Base-by-base conservation (phyloP, 179 eudicot species). In the Carnegiea gigantea region DNA sequence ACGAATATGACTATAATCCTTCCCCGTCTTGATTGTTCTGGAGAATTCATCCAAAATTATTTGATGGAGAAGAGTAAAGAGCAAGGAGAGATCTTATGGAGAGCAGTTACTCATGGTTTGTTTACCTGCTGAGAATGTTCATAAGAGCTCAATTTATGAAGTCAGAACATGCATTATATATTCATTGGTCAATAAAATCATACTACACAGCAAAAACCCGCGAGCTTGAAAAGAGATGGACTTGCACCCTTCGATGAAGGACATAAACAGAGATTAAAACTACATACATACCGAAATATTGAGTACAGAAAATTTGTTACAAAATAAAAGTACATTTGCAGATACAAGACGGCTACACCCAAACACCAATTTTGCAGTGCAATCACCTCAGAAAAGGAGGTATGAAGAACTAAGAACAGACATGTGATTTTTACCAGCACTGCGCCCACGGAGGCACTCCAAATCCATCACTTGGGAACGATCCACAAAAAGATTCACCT, bases 401-500 rank as follows among this genome's bases (percentile, higher is more conserved):
- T 85, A 89, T 72, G 97, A 87, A 43, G 91, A 88, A 64, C 92
- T 86, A 65, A 94, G 90, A 76, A 95, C 97, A 77, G 98, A 93
- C 84, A 71, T 85, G 86, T 93, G 92, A 85, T 91, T 84, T 78
- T 90, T 90, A 70, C 97, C 95, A 70, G 87, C 90, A 83, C 90
- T 90, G 73, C 92, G 79, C 10, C 99, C 98, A 33, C 99, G 88
- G 40, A 92, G 91, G 79, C 99, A 94, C 89, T 95, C 98, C 86
- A 95, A 84, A 84, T 90, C 90, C 85, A 92, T 83, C 86, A 95
- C 92, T 86, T 95, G 97, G 54, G 98, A 90, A 67, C 90, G 98
- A 88, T 94, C 97, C 86, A 95, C 98, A 72, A 92, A 90, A 74
- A 94, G 97, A 78, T 95, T 95, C 77, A 95, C 97, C 99, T 95